Evolutionary conservation across 345 rosid species (phyloP), one percentile per base, ranked within the genome.

Genomic region (Ricinus communis): DNA sequence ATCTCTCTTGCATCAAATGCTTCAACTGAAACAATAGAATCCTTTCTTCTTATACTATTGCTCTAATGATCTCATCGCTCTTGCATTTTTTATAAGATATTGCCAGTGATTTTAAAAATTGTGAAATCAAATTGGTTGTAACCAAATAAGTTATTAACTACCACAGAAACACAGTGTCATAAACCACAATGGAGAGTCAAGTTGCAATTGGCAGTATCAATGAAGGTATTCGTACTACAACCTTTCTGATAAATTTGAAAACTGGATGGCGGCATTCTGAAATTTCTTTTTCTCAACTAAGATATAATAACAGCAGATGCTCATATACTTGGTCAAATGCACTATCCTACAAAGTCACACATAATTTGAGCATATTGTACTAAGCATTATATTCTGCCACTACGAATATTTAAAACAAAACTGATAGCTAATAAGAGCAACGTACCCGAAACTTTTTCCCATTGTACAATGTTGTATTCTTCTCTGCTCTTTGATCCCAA

Each of bases 361-460:
- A 27, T 5, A 14, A 3, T 1, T 5, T 24, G 5, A 8, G 2
- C 3, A 50, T 36, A 18, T 36, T 31, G 14, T 43, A 5, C 19
- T 41, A 62, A 38, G n/a, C 14, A 28, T 43, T n/a, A 19, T 5
- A 27, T 2, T 3, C 0, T 19, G 19, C 18, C 13, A 2, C n/a
- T n/a, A 24, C 12, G 5, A 16, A 52, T 52, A 66, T 52, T 22
- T 13, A 22, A 54, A 68, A 68, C 51, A 36, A 52, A 52, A 13
- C 13, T 24, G 62, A 52, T 24, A 71, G 64, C 40, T 3, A 33
- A 62, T 19, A 49, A 18, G 51, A 57, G 11, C 59, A 52, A 50
- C 77, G 21, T 66, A 60, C 72, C 68, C 72, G 77, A 85, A 94
- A 94, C 79, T 91, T 94, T 73, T 75, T 86, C 69, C 96, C 97